A percentile compares a stretch with the other conserved stretches of the same genome.
phyloP scores from a whole-genome alignment of 345 rosid species.

The Citrus sp. region DNA sequence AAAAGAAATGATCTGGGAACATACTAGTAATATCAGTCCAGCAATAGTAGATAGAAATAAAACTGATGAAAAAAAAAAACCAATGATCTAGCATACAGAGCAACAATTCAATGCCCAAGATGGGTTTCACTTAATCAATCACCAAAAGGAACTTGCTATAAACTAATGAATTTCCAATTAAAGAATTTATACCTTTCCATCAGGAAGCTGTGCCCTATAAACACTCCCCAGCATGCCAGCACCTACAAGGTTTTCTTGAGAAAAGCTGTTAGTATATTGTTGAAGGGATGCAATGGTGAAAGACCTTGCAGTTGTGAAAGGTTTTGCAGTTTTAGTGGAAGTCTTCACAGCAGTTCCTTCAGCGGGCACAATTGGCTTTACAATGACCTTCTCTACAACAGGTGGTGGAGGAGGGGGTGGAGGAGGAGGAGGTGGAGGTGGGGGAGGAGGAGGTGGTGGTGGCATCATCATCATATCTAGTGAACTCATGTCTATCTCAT shows the following conservation, averaged over 20 bases:
- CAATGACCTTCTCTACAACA: slow-evolving; percentile 47
- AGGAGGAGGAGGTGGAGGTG: slow-evolving; percentile 35
- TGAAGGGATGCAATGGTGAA: slow-evolving; percentile 95
- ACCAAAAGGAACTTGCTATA: not conserved
- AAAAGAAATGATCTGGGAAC: not conserved
- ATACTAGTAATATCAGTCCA: not conserved
- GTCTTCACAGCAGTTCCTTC: slow-evolving; percentile 44
- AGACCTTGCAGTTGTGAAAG: slow-evolving; percentile 57
- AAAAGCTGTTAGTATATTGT: slow-evolving; percentile 92
- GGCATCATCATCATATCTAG: slow-evolving; percentile 38
- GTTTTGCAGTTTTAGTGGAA: slow-evolving; percentile 39
- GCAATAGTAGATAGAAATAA: not conserved
- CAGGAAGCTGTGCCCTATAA: slow-evolving; percentile 82
- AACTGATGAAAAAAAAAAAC: not conserved
- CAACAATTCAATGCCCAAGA: not conserved
- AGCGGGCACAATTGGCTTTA: slow-evolving; percentile 46
- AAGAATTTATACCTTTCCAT: slow-evolving; percentile 59
- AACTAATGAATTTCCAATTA: not conserved
- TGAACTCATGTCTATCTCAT: slow-evolving; percentile 55
- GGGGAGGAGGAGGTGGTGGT: slow-evolving; percentile 46
- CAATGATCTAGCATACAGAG: not conserved
- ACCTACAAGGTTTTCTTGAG: slow-evolving; percentile 85
- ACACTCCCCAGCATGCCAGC: slow-evolving; percentile 94
- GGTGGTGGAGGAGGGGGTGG: slow-evolving; percentile 53
- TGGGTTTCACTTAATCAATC: not conserved